These are phyloP conservation scores for Eragrostis curvula DNA, from an alignment of 176 grass and related monocot genomes.

Conservation along the genomic window DNA sequence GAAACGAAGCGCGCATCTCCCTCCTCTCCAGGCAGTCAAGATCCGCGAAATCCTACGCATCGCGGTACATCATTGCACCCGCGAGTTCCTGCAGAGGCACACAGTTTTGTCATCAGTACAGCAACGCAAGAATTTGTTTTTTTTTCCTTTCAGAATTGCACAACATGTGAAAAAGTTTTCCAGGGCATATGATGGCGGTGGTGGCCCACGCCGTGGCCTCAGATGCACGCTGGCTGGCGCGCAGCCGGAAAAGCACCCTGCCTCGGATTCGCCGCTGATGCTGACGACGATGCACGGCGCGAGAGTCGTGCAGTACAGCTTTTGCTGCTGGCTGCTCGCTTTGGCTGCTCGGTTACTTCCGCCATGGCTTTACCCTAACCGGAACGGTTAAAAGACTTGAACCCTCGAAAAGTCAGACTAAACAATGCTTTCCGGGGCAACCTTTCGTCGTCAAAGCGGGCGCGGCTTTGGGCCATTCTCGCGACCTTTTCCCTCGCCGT, in stretches of 20 bases:
- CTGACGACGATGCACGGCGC: conserved; percentile 57
- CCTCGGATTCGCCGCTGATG: conserved; percentile 67
- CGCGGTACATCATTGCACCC: conserved; percentile 46
- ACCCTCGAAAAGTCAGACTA: conserved; percentile 47
- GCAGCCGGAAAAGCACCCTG: conserved; percentile 3
- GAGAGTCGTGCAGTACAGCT: conserved; percentile 32
- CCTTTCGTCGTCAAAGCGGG: conserved; percentile 47
- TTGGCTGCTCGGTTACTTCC: not conserved
- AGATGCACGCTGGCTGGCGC: conserved; percentile 45
- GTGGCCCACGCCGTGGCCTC: conserved; percentile 31
- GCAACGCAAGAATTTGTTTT: no score
- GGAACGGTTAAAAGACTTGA: conserved; percentile 10
- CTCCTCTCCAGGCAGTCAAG: conserved; percentile 41
- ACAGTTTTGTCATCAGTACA: conserved; percentile 48
- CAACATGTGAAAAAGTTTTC: not conserved
- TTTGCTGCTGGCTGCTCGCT: not conserved
- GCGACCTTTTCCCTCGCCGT: not conserved
- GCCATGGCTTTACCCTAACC: conserved; percentile 10
- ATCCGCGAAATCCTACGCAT: conserved; percentile 53
- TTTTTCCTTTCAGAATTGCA: no score
- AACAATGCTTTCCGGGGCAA: conserved; percentile 15
- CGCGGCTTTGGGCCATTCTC: conserved; percentile 42
- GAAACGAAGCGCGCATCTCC: conserved; percentile 9
- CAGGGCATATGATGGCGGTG: conserved; percentile 23
- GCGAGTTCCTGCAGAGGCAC: conserved; percentile 35